These are phyloP conservation scores for Moricandia moricandioides DNA, from an alignment of 345 rosid species.

Conservation along the genomic window DNA sequence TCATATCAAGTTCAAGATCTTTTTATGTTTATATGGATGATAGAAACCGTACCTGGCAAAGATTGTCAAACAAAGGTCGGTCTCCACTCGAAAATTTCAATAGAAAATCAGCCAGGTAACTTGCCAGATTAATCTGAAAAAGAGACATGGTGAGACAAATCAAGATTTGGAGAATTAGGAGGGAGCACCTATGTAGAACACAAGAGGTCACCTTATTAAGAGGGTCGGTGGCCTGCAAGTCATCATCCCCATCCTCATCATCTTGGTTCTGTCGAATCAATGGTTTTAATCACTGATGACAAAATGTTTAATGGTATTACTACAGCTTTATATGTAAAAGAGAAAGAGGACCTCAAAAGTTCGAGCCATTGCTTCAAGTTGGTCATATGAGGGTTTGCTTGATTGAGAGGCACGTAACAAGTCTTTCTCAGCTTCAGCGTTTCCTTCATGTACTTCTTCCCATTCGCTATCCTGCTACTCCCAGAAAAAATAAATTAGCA, in stretches of 20 bases:
- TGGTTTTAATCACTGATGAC: slow-evolving; percentile 3
- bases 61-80: slow-evolving; percentile 50
- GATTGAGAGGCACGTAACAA: slow-evolving; percentile 45
- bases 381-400: slow-evolving; percentile 63
- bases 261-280: slow-evolving; percentile 50
- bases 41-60: slow-evolving; percentile 59
- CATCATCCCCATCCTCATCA: slow-evolving; percentile 57
- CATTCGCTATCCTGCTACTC: slow-evolving; percentile 69
- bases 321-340: not conserved
- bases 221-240: slow-evolving; percentile 51
- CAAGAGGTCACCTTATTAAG: slow-evolving; percentile 61
- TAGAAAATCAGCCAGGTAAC: slow-evolving; percentile 62
- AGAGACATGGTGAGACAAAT: slow-evolving; percentile 6
- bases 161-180: not conserved
- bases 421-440: slow-evolving; percentile 46
- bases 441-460: slow-evolving; percentile 74
- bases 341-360: slow-evolving; percentile 50
- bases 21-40: slow-evolving; percentile 11
- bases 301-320: not conserved
- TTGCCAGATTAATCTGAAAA: slow-evolving; percentile 70
- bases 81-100: slow-evolving; percentile 52
- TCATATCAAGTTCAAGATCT: slow-evolving; percentile 8
- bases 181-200: not conserved
- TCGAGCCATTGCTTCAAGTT: slow-evolving; percentile 80
- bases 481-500: not conserved